phyloP scores from a whole-genome alignment of 2,329 filamentous ascomycete genomes.

The Cryphonectria nitschkei region DNA sequence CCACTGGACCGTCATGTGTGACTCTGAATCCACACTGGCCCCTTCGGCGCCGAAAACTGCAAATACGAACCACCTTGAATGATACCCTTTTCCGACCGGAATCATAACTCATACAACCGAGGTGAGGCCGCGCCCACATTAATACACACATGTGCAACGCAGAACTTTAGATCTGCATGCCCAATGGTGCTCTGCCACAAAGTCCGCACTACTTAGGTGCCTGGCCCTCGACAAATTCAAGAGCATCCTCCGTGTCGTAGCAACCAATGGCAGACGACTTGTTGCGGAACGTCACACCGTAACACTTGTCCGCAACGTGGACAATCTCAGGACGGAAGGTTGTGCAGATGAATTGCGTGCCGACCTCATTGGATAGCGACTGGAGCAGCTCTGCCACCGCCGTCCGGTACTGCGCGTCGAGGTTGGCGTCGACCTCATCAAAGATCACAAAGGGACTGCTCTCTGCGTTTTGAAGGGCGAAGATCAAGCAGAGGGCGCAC shows the following conservation, averaged over 20 bases:
- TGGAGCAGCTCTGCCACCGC: conserved; percentile 89
- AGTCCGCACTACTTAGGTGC: conserved; percentile 38
- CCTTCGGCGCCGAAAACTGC: conserved; percentile 11
- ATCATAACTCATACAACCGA: conserved; percentile 15
- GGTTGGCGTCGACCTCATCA: conserved; percentile 97
- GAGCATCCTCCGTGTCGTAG: conserved; percentile 81
- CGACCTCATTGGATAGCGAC: conserved; percentile 69
- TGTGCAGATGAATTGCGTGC: conserved; percentile 92
- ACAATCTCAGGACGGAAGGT: conserved; percentile 98
- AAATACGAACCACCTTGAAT: conserved; percentile 13
- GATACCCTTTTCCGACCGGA: conserved; percentile 5
- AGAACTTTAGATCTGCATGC: background rate
- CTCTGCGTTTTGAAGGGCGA: conserved; percentile 97
- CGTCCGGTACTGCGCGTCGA: conserved; percentile 96
- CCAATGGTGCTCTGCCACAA: background rate
- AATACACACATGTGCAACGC: conserved; percentile 7
- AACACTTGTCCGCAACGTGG: conserved; percentile 93
- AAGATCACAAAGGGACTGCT: conserved; percentile 99
- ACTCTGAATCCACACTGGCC: background rate
- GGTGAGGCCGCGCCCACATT: conserved; percentile 13
- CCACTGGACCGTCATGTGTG: conserved; percentile 15
- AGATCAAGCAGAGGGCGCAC: conserved; percentile 95
- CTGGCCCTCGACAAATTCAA: conserved; percentile 94
- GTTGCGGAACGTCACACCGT: conserved; percentile 90
- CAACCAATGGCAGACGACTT: conserved; percentile 96